Base-by-base conservation (phyloP, 2,329 filamentous ascomycete genomes). In the Colletotrichum tabaci region DNA sequence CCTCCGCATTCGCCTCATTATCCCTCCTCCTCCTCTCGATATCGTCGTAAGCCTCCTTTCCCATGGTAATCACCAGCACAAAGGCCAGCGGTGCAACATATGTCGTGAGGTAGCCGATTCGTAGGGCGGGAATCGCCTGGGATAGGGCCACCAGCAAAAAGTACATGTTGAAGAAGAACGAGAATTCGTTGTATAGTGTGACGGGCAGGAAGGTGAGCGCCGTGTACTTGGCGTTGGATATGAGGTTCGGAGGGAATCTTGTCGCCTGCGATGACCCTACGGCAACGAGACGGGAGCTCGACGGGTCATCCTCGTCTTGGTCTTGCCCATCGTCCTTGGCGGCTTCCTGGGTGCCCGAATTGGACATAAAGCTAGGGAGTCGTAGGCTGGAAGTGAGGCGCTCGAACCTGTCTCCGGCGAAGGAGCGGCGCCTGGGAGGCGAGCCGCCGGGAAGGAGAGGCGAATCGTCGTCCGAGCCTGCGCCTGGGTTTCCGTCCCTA, bases 111-210 rank as follows among this genome's bases (percentile, higher is more conserved):
- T 98, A 98, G 67, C 96, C 96, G 75, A 99, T 98, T 66, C 95
- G 91, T 66, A 99, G 84, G 26, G 93, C 89, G 4, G 95, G 95
- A 77, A 99, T 95, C 53, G 94, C 92, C 83, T 99, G 96, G 47
- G 96, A 98, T 61, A 98, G 83, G 8, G 96, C 97, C 61, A 99
- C 96, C 35, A 98, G 90, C 67, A 99, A 87, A 81, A 99, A 99
- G 81, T 99, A 99, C 87, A 98, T 94, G 87, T 99, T 99, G 87
- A 99, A 98, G 84, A 99, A 99, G 86, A 98, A 99, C 71, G 96
- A 98, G 81, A 99, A 99, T 80, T 99, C 96, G 84, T 98, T 98
- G 83, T 98, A 99, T 26, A 99, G 86, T 0, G 96, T 99, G 63
- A 96, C 88, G 2, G 97, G 97, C 16, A 99, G 88, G 82, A 99